Evolutionary conservation across 2,329 filamentous ascomycete species (phyloP), one percentile per base, ranked within the genome.

Genomic region (Corinectria fuckeliana): DNA sequence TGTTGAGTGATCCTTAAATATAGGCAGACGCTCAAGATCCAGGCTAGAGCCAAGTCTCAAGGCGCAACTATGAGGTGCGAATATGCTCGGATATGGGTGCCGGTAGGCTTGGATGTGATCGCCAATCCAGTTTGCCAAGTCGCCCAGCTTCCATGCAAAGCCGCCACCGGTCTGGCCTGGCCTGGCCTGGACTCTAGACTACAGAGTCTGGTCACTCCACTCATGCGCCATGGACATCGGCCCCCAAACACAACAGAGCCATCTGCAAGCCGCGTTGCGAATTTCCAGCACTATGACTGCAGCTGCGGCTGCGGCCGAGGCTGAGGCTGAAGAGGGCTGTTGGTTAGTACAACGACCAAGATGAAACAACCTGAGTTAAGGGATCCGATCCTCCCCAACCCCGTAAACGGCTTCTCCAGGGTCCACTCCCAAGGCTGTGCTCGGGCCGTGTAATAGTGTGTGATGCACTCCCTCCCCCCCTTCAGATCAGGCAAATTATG

Each of bases 401-500:
- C 59, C 60, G 49, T 57, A 60, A 61, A 59, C 50, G 56, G 64
- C 56, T 50, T 41, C 54, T 60, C 53, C 48, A 30, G 55, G 53
- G 55, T 52, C 59, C 68, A 67, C 67, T 56, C 59, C 50, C 68
- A 70, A 67, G 68, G 68, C 68, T 70, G 66, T 69, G 64, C 54
- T 38, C 20, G 54, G 47, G 61, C 64, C 65, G 61, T 61, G 58
- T 56, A 66, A 57, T 67, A n/a, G n/a, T n/a, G n/a, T n/a, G n/a
- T n/a, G n/a, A n/a, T 58, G 58, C 54, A 59, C 51, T 42, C 63
- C 52, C 34, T 51, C 39, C 50, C 50, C 58, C 59, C 65, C 62
- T 68, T 68, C 56, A 64, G 8, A 62, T 64, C 57, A 63, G 57
- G 60, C 50, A 50, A 62, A 58, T 51, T n/a, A n/a, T n/a, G n/a